These are phyloP conservation scores for Friedmanniomyces simplex DNA, from an alignment of 495 filamentous ascomycete species.

Conservation along the genomic window DNA sequence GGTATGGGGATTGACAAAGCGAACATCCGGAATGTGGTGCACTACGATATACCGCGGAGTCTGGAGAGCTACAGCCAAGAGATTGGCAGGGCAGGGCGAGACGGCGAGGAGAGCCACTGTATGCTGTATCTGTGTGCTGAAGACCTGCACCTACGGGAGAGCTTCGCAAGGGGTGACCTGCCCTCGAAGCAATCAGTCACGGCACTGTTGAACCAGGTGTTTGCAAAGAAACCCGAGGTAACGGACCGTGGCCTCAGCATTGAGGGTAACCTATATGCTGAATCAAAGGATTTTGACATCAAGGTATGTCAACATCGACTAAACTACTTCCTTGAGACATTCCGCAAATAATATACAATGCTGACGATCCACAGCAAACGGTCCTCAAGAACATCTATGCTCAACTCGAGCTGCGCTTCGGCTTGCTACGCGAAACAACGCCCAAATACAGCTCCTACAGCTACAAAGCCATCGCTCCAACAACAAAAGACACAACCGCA, in stretches of 20 bases:
- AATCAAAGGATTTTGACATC: slow-evolving; percentile 40
- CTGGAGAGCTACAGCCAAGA: slow-evolving; percentile 97
- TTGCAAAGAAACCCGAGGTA: slow-evolving; percentile 20
- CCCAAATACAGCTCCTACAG: slow-evolving; percentile 44
- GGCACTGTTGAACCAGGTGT: slow-evolving; percentile 38
- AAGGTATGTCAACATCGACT: no score
- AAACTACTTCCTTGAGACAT: no score
- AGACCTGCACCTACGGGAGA: slow-evolving; percentile 44
- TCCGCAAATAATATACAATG: background rate
- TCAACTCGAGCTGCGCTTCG: slow-evolving; percentile 45
- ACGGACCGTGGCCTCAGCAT: slow-evolving; percentile 35
- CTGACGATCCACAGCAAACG: slow-evolving; percentile 25
- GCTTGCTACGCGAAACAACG: slow-evolving; percentile 43
- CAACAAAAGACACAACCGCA: slow-evolving; percentile 24
- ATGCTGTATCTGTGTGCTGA: slow-evolving; percentile 43
- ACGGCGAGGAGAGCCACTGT: slow-evolving; percentile 52
- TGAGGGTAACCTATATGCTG: slow-evolving; percentile 32
- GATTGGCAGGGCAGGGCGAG: slow-evolving; percentile 85
- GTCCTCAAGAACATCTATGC: slow-evolving; percentile 40
- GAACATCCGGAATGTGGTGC: slow-evolving; percentile 90
- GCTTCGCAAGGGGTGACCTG: slow-evolving; percentile 46
- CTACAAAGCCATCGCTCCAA: slow-evolving; percentile 29
- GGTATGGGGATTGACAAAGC: slow-evolving; percentile 99
- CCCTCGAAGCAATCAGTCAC: slow-evolving; percentile 40
- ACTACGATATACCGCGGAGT: slow-evolving; percentile 83